Evolutionary conservation across 805 yeast genomes (phyloP), one percentile per base, ranked within the genome.

Genomic region (Lipomyces yamadae): DNA sequence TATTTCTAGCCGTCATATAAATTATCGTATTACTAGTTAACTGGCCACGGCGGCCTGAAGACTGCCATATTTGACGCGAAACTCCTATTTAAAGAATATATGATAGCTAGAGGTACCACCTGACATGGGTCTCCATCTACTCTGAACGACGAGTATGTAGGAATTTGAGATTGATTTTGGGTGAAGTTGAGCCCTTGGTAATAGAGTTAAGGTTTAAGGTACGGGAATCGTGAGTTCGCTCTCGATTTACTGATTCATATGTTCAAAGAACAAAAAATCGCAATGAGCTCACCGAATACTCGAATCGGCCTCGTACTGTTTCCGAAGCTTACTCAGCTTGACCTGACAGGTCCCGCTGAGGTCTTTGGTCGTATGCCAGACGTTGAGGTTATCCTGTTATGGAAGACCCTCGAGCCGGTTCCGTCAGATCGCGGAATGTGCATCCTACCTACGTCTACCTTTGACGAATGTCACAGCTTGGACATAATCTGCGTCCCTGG

Each of bases 401-500:
- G 59, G 59, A 58, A 58, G 61, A 33, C 32, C 11, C 35, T 39
- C 1, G 59, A 45, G 34, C 61, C 61, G 24, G 61, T 58, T 42
- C 15, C 55, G 29, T 39, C 61, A 2, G 61, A 37, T 39, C 35
- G 30, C 2, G 61, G 61, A 29, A 11, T 58, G 59, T 15, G 61
- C 13, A 58, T 58, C 24, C 32, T 39, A 11, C 61, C 61, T n/a
- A 58, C 61, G 13, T 15, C 24, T 30, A 39, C 61, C 11, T 58
- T 45, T 34, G 59, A 37, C 15, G 61, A 58, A 7, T 37, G 59
- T 34, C 18, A n/a, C 29, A 37, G 42, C 42, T 24, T 58, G 32
- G 61, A 58, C 59, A 63, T 58, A 15, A 58, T 58, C n/a, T 58
- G 61, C 34, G 61, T 58, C 29, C 61, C 61, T 11, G 61, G 61